Conservation (phyloP, 192 early-diverging fungal species). For the Gonapodya sp. region DNA sequence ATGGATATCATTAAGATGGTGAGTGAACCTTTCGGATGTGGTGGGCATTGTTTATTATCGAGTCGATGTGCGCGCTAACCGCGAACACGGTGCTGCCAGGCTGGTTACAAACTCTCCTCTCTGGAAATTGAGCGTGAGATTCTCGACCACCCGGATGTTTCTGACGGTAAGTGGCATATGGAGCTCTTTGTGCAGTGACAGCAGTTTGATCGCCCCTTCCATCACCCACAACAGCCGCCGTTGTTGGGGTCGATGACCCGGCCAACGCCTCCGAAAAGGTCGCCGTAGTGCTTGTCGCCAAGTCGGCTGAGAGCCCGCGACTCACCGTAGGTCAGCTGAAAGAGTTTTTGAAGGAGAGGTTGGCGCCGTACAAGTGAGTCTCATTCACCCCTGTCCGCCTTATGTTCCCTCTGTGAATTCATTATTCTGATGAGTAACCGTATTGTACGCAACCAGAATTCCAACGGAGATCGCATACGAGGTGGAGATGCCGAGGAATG, state of each 20-base stretch:
- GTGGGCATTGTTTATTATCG: too few relatives aligned
- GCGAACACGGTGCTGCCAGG: conserved; percentile 28
- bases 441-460: too few relatives aligned
- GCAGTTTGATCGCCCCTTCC: neutral
- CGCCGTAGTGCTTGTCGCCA: conserved; percentile 53
- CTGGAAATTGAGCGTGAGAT: conserved; percentile 77
- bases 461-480: conserved; percentile 41
- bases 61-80: neutral
- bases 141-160: conserved; percentile 44
- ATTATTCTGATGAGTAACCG: too few relatives aligned
- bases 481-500: conserved; percentile 63
- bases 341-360: conserved; percentile 39
- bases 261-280: conserved; percentile 66
- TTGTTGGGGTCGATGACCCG: conserved; percentile 60
- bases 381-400: too few relatives aligned
- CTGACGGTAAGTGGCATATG: conserved; percentile 33
- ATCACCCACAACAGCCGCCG: conserved; percentile 23
- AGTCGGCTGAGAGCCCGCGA: conserved; percentile 13
- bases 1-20: conserved; percentile 74
- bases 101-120: conserved; percentile 74
- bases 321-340: conserved; percentile 27
- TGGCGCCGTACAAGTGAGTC: conserved; percentile 78
- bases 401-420: too few relatives aligned
- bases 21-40: neutral
- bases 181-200: neutral